Conservation (phyloP, 2,329 filamentous ascomycete genomes). For the Rutstroemia sp. region DNA sequence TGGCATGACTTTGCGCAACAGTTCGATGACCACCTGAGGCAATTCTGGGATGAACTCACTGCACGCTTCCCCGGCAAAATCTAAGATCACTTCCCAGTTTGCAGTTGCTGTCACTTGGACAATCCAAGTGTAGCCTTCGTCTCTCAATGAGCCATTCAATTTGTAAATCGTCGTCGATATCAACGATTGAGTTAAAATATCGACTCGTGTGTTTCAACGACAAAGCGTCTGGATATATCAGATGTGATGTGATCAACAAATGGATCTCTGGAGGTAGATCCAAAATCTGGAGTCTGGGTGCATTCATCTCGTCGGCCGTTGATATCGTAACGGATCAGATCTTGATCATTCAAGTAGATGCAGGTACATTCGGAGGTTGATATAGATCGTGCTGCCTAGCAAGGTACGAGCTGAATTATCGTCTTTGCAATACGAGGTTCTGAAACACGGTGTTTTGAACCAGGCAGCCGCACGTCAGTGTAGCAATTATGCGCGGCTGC, state of each 20-base stretch:
- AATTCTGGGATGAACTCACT: conserved; percentile 35
- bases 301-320: background rate
- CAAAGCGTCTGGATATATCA: conserved; percentile 64
- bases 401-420: background rate
- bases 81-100: conserved; percentile 51
- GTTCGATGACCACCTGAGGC: background rate
- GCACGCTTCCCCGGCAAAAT: conserved; percentile 53
- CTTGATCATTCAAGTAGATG: background rate
- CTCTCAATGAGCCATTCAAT: conserved; percentile 63
- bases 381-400: background rate
- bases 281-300: conserved; percentile 3
- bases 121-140: conserved; percentile 55
- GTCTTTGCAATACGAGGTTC: background rate
- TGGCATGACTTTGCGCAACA: no score
- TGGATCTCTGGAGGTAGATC: conserved; percentile 60
- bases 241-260: conserved; percentile 49
- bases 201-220: conserved; percentile 60
- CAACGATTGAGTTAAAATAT: conserved; percentile 56
- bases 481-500: background rate
- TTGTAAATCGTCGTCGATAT: conserved; percentile 59
- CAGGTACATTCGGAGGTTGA: background rate
- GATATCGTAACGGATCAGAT: background rate
- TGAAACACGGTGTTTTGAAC: background rate
- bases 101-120: conserved; percentile 50
- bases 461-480: background rate